Conservation (phyloP, 805 yeast species). For the Starmerella cellae region DNA sequence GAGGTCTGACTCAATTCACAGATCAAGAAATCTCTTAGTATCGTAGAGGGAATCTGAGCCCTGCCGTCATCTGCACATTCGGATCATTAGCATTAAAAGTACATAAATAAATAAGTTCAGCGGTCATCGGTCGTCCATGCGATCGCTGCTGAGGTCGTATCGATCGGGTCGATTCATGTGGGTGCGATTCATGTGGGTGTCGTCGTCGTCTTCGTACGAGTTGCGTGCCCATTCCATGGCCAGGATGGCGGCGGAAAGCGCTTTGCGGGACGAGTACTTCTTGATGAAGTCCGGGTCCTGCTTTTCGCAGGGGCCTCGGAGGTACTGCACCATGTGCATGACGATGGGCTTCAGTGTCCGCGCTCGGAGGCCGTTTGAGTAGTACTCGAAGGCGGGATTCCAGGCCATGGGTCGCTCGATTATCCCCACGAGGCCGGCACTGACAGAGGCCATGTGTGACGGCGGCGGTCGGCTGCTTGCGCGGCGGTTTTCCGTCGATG, state of each 20-base stretch:
- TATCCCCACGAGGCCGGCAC: neutral
- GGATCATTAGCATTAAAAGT: too few species aligned
- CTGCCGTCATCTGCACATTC: too few species aligned
- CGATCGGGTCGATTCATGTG: too few species aligned
- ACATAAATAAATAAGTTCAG: too few species aligned
- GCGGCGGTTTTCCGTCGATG: neutral
- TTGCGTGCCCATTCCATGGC: conserved; percentile 24
- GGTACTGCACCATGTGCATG: conserved; percentile 60
- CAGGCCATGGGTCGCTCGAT: conserved; percentile 32
- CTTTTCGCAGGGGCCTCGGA: conserved; percentile 66
- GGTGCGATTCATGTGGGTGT: too few species aligned
- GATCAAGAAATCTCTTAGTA: too few species aligned
- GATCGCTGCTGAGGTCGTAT: too few species aligned
- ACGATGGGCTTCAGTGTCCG: conserved; percentile 59
- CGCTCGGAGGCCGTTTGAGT: conserved; percentile 78
- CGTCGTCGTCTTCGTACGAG: neutral
- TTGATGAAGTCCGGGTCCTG: conserved; percentile 67
- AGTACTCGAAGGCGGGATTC: conserved; percentile 78
- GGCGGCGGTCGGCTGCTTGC: neutral
- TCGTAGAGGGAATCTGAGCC: too few species aligned
- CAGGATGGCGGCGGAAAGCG: conserved; percentile 45
- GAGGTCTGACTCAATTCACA: too few species aligned
- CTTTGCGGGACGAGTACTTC: conserved; percentile 80
- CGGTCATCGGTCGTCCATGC: too few species aligned
- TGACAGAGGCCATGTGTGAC: neutral